These are phyloP conservation scores for Cryptococcus maquisensis DNA, from an alignment of 1,284 basidiomycete genomes.

Conservation along the genomic window DNA sequence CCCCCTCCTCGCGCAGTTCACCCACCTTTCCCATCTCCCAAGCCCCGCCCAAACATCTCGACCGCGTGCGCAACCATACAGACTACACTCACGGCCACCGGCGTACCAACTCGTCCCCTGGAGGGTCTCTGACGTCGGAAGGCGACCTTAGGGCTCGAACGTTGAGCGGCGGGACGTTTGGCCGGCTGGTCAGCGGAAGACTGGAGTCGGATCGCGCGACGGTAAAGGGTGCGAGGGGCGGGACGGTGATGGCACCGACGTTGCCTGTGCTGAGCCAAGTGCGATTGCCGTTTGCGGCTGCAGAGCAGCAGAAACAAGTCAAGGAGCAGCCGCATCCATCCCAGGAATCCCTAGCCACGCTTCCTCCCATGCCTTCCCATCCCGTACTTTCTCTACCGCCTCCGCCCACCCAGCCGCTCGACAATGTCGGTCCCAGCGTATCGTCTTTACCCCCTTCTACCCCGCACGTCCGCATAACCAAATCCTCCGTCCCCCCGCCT, in stretches of 20 bases:
- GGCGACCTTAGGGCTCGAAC: slow-evolving; percentile 5
- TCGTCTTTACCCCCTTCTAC: neutral
- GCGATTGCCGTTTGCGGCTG: neutral
- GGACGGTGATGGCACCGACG: slow-evolving; percentile 2
- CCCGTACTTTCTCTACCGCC: neutral
- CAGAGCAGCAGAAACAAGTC: neutral
- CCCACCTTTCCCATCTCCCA: slow-evolving; percentile 14
- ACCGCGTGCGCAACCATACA: neutral
- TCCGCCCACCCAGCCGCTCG: neutral
- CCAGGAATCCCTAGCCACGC: neutral
- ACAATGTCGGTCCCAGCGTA: neutral
- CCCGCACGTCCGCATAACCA: neutral
- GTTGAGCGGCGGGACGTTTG: slow-evolving; percentile 6
- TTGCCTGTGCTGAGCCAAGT: slow-evolving; percentile 1
- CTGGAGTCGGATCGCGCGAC: slow-evolving; percentile 1
- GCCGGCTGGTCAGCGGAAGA: neutral
- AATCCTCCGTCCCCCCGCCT: neutral
- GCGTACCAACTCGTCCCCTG: slow-evolving; percentile 9
- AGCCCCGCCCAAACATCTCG: neutral
- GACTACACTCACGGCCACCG: slow-evolving; percentile 7
- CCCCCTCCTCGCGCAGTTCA: slow-evolving; percentile 11
- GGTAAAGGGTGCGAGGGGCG: neutral
- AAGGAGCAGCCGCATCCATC: neutral
- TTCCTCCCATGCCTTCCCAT: neutral
- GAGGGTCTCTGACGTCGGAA: neutral